Base-by-base conservation (phyloP, 768 basidiomycete genomes). In the Hydnomerulius pinastri region DNA sequence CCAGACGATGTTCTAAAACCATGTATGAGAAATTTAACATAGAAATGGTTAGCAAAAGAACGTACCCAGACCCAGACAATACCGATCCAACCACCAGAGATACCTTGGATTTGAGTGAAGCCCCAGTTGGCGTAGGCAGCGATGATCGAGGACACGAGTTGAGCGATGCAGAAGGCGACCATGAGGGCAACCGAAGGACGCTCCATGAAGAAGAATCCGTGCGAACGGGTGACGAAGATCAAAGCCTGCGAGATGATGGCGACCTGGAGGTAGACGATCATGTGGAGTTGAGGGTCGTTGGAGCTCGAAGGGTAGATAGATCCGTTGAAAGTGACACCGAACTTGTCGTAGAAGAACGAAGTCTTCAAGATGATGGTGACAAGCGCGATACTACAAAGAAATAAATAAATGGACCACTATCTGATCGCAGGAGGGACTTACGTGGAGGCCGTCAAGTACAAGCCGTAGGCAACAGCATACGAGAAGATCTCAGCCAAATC, bases 241-340 rank as follows among this genome's bases (percentile, higher is more conserved):
- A 98, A 78, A 2, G 96, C 96, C 71, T 98, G 96, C 39, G 96
- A 98, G 76, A 98, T 98, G 73, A 98, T 95, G 54, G 96, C 96
- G 51, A 98, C 96, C 75, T 96, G 92, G 59, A 95, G 82, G 79
- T 97, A 96, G 66, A 94, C 79, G 62, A 97, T 81, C 76, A 87
- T 89, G 78, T 96, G 92, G 5, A 94, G 75, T 59, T 85, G 77
- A n/a, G 68, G 71, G 67, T 92, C 87, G 67, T 89, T 89, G 46
- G 47, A 9, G 4, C 12, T 1, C 4, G 6, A 1, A 58, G 76
- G 72, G 28, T 69, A 46, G 10, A 53, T 38, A 2, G 18, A 50
- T n/a, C 58, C 53, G 3, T 63, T 59, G 62, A 90, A 79, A 0
- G 69, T 60, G 43, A 94, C 95, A 48, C 82, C 79, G 67, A 98